These are phyloP conservation scores for Vitis rotundifolia DNA, from an alignment of 164 flowering plant genomes.

Conservation along the genomic window DNA sequence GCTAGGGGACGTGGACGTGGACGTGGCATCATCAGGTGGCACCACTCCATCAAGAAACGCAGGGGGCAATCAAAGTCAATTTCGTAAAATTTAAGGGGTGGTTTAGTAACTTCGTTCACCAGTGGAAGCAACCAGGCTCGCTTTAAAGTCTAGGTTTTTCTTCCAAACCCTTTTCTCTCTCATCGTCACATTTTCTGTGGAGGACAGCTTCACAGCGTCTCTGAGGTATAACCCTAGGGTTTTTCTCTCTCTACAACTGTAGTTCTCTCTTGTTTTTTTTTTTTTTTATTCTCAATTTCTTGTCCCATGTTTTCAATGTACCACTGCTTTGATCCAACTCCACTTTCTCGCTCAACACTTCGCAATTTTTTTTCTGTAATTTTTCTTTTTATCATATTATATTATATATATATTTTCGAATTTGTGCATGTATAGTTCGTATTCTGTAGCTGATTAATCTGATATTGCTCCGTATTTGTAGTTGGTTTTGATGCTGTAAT, in stretches of 20 bases:
- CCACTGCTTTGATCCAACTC: background rate
- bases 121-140: conserved; percentile 12
- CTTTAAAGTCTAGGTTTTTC: conserved; percentile 9
- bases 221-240: conserved; percentile 16
- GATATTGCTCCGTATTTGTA: background rate
- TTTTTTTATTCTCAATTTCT: background rate
- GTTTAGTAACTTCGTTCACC: conserved; percentile 5
- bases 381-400: background rate
- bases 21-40: too few relatives aligned
- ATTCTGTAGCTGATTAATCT: background rate
- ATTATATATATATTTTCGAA: background rate
- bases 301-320: background rate
- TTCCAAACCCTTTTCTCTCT: background rate
- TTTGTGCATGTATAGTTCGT: background rate
- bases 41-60: too few relatives aligned
- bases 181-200: conserved; percentile 17
- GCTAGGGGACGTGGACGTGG: too few relatives aligned
- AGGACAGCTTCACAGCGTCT: conserved; percentile 10
- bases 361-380: background rate
- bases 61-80: background rate
- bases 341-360: background rate
- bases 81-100: background rate
- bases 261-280: background rate
- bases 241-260: background rate
- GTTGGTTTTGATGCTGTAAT: background rate